Base-by-base conservation (phyloP, 1,284 basidiomycete genomes). In the Rhodotorula sp. region DNA sequence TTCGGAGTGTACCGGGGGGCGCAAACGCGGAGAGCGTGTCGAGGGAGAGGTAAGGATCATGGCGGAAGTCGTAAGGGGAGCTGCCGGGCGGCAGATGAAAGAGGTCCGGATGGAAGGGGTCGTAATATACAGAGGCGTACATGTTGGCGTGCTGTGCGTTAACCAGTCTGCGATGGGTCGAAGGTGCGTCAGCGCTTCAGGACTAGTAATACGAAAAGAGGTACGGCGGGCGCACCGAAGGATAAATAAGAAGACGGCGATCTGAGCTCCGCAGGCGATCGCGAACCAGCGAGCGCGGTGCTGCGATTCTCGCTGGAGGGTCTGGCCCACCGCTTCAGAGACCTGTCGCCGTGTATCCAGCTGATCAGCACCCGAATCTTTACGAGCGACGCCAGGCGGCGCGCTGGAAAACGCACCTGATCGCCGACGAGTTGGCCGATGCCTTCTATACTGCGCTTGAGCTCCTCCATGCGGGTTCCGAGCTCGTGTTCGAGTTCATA, bases 51-150 rank as follows among this genome's bases (percentile, higher is more conserved):
- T 45, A n/a, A 3, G 59, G 29, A 30, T 69, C 62, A 42, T 42
- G 4, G 30, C 37, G n/a, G 45, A 54, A 7, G 3, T n/a, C 42
- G 20, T 33, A 49, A 51, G 51, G 44, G 44, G 37, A 51, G 45
- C 22, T 57, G 1, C 57, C 44, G 53, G 63, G 20, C 3, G 58
- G 66, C 46, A 66, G 60, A 46, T 66, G 62, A 46, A 69, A 65
- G 29, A 77, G 62, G 67, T 62, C 78, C 76, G 59, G 70, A 44
- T 62, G 59, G 68, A 77, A 76, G 6, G 76, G 75, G 63, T 77
- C 76, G 73, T 69, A 66, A 51, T 76, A 75, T 8, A 71, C 44
- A 22, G 73, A 66, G 29, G 73, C 62, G 49, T 65, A 68, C 12
- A 70, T 56, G 29, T 64, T 59, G 24, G 67, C 57, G 15, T 69